Evolutionary conservation across 2,329 filamentous ascomycete species (phyloP), one percentile per base, ranked within the genome.

Genomic region (Macrophomina phaseolina): DNA sequence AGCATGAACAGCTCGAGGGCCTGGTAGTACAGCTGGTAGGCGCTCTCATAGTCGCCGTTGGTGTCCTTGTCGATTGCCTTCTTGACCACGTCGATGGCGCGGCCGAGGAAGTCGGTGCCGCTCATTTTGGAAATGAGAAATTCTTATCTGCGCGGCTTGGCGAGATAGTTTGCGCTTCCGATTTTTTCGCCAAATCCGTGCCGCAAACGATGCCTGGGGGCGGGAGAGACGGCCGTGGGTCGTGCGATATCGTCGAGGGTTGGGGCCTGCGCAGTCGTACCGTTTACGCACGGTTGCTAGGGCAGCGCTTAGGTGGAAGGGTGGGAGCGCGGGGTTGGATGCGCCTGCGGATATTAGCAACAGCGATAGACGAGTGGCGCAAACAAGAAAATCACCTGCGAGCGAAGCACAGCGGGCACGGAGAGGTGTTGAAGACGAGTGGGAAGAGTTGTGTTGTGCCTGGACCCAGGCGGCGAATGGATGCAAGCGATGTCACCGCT

Each of bases 1-100:
- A 98, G 91, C 91, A 99, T 97, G 85, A 98, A 99, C 67, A 98
- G 89, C 82, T 99, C 94, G 73, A 99, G 91, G 62, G 94, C 90
- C 72, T 93, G 90, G 84, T 97, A 97, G 87, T 99, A 99, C 70
- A 91, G 86, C 77, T 97, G 92, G 80, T 98, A 98, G 66, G 95
- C 95, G 80, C 96, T 94, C 75, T 97, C 93, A 82, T 99, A 99
- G 78, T 98, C 93, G 78, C 93, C 94, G 53, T 92, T 91, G 72
- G 94, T 97, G 83, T 99, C 95, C 74, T 91, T 90, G 79, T 97
- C 94, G 83, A 99, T 98, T 72, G 95, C 95, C 81, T 97, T 96
- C 82, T 97, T 97, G 75, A 99, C 94, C 80, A 92, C 90, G 76
- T 96, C 93, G 84, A 98, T 98, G 75, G 95, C 95, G 74, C 94